These are phyloP conservation scores for Botrytis tulipae DNA, from an alignment of 2,329 filamentous ascomycete species.

Conservation along the genomic window DNA sequence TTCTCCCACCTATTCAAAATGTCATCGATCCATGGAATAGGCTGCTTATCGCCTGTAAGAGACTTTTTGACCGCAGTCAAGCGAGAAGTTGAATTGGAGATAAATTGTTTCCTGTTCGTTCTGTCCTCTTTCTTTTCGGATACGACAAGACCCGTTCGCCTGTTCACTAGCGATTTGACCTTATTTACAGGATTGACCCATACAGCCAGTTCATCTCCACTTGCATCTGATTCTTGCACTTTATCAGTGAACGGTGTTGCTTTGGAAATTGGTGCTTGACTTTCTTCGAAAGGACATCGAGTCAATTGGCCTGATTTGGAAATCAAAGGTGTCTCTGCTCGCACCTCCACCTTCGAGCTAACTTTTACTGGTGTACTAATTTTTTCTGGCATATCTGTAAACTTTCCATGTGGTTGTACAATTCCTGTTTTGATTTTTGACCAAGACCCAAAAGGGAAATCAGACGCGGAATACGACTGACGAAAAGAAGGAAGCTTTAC, in stretches of 20 bases:
- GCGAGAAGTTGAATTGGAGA: background rate
- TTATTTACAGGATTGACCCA: conserved; percentile 65
- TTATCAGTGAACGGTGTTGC: background rate
- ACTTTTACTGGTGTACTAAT: background rate
- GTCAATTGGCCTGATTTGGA: conserved; percentile 45
- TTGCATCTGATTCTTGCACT: conserved; percentile 26
- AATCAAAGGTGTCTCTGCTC: conserved; percentile 38
- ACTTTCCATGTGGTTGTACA: background rate
- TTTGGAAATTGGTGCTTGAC: background rate
- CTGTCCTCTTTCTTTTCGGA: conserved; percentile 29
- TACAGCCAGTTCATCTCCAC: conserved; percentile 42
- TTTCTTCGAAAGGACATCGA: conserved; percentile 47
- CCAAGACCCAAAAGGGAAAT: conserved; percentile 42
- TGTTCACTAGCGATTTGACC: conserved; percentile 50
- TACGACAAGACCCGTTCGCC: conserved; percentile 52
- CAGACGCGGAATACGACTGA: conserved; percentile 20
- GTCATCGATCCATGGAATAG: conserved; percentile 55
- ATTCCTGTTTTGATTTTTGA: conserved; percentile 41
- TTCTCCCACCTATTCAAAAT: conserved; percentile 70
- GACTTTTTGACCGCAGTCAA: background rate
- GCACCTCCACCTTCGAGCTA: background rate
- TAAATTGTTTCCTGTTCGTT: background rate
- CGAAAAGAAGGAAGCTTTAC: conserved; percentile 33
- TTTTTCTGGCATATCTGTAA: background rate
- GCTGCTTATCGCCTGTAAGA: conserved; percentile 34